Evolutionary conservation across 179 eudicot genomes (phyloP), one percentile per base, ranked within the genome.

Genomic region (Gypsophila paniculata): DNA sequence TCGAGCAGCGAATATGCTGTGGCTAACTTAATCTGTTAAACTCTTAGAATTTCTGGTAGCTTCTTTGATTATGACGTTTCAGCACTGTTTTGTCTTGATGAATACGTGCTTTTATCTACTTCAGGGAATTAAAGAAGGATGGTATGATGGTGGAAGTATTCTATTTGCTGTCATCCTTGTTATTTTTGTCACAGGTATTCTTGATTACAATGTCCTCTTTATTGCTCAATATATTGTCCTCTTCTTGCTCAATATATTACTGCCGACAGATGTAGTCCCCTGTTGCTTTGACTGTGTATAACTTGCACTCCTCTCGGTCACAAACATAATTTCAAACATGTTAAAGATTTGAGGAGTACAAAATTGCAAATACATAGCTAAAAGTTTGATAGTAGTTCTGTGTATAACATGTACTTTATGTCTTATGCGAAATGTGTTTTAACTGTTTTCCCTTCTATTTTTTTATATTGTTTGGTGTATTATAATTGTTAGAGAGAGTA

Each of bases 111-210:
- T 61, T 23, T 72, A 23, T 68, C 10, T 54, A 69, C 66, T 63
- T 49, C 57, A 93, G 97, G 98, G 98, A 54, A 86, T 91, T 22
- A 80, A 93, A 82, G 83, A 93, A 86, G 98, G 98, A 77, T 93
- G 96, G 98, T 93, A 91, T 80, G 98, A 93, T 80, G 98, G 98
- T 65, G 98, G 97, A 70, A 93, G 97, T 83, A 93, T 93, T 61
- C 91, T 96, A 49, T 65, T 93, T 81, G 98, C 98, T 32, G 98
- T 93, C 68, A 68, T 91, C 62, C 86, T 91, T 76, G 98, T 93
- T 65, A 93, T 91, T 62, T 74, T 81, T 70, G 89, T 89, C 65
- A 91, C 98, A 84, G 97, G 98, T 93, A 86, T 68, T 57, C 17
- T 22, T 71, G 1, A 66, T 25, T 69, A n/a, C 36, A 46, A 26